These are phyloP conservation scores for Kwoniella newhampshirensis DNA, from an alignment of 768 basidiomycete species.

Conservation along the genomic window DNA sequence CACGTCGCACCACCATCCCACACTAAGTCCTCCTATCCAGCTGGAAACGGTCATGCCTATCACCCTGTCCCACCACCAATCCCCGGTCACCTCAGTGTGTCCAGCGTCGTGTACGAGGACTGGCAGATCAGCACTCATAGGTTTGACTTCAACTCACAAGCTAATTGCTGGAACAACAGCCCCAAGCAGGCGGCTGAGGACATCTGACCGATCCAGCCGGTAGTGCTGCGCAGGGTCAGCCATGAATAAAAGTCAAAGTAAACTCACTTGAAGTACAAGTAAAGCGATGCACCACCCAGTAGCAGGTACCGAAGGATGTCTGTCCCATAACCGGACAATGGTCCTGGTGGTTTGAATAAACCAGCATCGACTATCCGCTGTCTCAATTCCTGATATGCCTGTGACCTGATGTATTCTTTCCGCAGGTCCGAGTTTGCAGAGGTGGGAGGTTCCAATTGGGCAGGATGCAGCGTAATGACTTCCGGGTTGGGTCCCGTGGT, in stretches of 20 bases:
- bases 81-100: constrained; percentile 87
- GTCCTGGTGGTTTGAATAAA: constrained; percentile 69
- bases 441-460: constrained; percentile 44
- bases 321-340: constrained; percentile 80
- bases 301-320: constrained; percentile 76
- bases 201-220: constrained; percentile 41
- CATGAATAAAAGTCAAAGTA: neutral
- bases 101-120: constrained; percentile 90
- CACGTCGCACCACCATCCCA: constrained; percentile 98
- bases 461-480: constrained; percentile 25
- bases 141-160: constrained; percentile 55
- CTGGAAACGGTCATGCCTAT: constrained; percentile 74
- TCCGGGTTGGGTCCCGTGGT: neutral
- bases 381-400: constrained; percentile 78
- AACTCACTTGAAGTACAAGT: constrained; percentile 39
- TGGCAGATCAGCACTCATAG: constrained; percentile 10
- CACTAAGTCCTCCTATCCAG: constrained; percentile 85
- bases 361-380: constrained; percentile 71
- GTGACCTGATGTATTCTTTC: constrained; percentile 42
- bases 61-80: constrained; percentile 76
- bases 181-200: constrained; percentile 77
- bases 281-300: constrained; percentile 57
- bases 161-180: constrained; percentile 90
- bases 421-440: constrained; percentile 32
- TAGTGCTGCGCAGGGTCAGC: constrained; percentile 28